These are phyloP conservation scores for Coniophora puteana DNA, from an alignment of 1,284 basidiomycete species.

Conservation along the genomic window DNA sequence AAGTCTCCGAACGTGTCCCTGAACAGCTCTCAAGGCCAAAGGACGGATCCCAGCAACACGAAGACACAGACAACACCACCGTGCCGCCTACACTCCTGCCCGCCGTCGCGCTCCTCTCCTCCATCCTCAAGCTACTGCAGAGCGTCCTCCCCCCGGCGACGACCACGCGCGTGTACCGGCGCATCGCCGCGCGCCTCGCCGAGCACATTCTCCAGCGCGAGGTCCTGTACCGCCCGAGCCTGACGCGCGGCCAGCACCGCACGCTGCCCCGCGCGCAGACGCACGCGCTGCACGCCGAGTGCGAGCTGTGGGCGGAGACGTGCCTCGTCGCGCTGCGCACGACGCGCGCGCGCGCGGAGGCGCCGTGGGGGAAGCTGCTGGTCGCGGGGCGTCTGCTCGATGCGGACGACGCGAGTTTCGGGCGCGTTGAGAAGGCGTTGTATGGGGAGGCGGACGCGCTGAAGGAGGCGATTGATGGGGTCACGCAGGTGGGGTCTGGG, in stretches of 20 bases:
- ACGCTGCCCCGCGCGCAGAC: slow-evolving; percentile 44
- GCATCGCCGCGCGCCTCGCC: slow-evolving; percentile 59
- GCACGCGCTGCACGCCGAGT: slow-evolving; percentile 55
- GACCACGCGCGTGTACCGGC: slow-evolving; percentile 64
- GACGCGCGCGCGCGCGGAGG: slow-evolving; percentile 44
- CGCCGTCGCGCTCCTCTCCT: slow-evolving; percentile 69
- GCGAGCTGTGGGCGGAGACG: slow-evolving; percentile 77
- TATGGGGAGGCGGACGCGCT: slow-evolving; percentile 19
- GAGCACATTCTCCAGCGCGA: slow-evolving; percentile 80
- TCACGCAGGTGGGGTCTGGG: slow-evolving; percentile 22
- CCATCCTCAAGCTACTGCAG: slow-evolving; percentile 65
- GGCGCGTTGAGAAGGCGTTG: slow-evolving; percentile 12
- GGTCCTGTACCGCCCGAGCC: slow-evolving; percentile 72
- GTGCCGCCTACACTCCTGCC: slow-evolving; percentile 66
- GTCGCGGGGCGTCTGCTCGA: slow-evolving; percentile 66
- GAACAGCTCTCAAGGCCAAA: slow-evolving; percentile 16
- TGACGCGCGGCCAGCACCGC: slow-evolving; percentile 33
- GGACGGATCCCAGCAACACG: slow-evolving; percentile 16
- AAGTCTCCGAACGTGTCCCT: no score
- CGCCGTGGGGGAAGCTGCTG: slow-evolving; percentile 69
- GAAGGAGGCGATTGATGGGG: slow-evolving; percentile 24
- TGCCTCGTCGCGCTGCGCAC: slow-evolving; percentile 53
- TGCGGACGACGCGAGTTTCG: slow-evolving; percentile 33
- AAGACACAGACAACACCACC: slow-evolving; percentile 39
- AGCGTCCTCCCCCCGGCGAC: slow-evolving; percentile 53